Percentiles rank a stretch among this genome's conserved stretches.
Conservation (phyloP, 345 rosid species). For the thale cress (Arabidopsis thaliana) region TAIR10.1 NC_003076.8:7203501-7204000, state of each 20-base stretch:
- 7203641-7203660: constrained; percentile 28
- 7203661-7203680: constrained; percentile 43
- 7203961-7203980: constrained; percentile 37
- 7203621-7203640: constrained; percentile 48
- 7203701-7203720: constrained; percentile 61
- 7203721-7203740: constrained; percentile 90
- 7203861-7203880: constrained; percentile 44
- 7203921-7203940: constrained; percentile 11
- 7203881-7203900: constrained; percentile 11
- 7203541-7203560: neutral
- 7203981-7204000: constrained; percentile 4
- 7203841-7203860: constrained; percentile 44
- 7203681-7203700: constrained; percentile 40
- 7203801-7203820: constrained; percentile 59
- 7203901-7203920: constrained; percentile 6
- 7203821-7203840: constrained; percentile 29
- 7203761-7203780: constrained; percentile 51
- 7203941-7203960: constrained; percentile 1
- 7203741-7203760: constrained; percentile 73
- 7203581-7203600: neutral
- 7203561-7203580: neutral
- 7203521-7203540: neutral
- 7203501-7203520: neutral
- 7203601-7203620: neutral
- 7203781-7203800: constrained; percentile 74